Conservation (phyloP, 1,284 basidiomycete genomes). For the Coriolopsis trogii region DNA sequence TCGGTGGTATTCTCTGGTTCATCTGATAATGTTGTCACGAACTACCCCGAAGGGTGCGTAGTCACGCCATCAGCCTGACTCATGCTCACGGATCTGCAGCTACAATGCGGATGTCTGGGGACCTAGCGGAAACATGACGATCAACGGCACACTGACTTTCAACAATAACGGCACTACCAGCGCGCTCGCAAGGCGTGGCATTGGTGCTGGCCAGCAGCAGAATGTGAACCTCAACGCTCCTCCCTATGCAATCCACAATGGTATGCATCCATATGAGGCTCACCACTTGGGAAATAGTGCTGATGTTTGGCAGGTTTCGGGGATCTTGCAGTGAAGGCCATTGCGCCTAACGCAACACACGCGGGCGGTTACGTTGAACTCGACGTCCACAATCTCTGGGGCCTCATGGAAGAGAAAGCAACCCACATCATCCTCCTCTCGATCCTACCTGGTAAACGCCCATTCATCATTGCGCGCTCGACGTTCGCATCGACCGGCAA, state of each 20-base stretch:
- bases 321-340: conserved; percentile 47
- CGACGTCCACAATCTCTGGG: conserved; percentile 68
- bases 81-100: conserved; percentile 43
- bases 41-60: no score
- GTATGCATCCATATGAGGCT: no score
- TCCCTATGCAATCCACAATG: conserved; percentile 75
- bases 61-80: no score
- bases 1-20: no score
- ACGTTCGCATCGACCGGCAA: conserved; percentile 69
- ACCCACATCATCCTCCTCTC: conserved; percentile 57
- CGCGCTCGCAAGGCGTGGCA: conserved; percentile 24
- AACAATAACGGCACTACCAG: conserved; percentile 39
- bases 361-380: conserved; percentile 55
- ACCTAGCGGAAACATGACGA: conserved; percentile 72
- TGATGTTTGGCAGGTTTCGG: no score
- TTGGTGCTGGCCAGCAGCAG: conserved; percentile 47
- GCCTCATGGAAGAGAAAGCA: conserved; percentile 63
- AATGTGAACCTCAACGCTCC: conserved; percentile 56
- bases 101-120: conserved; percentile 67
- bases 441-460: conserved; percentile 57
- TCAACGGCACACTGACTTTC: conserved; percentile 67
- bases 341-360: conserved; percentile 66
- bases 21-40: no score
- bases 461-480: conserved; percentile 67
- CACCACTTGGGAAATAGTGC: no score